Percentiles rank a stretch among this genome's conserved stretches.
phyloP scores from a whole-genome alignment of 2,329 filamentous ascomycete species.

The Pseudomassariella vexata region DNA sequence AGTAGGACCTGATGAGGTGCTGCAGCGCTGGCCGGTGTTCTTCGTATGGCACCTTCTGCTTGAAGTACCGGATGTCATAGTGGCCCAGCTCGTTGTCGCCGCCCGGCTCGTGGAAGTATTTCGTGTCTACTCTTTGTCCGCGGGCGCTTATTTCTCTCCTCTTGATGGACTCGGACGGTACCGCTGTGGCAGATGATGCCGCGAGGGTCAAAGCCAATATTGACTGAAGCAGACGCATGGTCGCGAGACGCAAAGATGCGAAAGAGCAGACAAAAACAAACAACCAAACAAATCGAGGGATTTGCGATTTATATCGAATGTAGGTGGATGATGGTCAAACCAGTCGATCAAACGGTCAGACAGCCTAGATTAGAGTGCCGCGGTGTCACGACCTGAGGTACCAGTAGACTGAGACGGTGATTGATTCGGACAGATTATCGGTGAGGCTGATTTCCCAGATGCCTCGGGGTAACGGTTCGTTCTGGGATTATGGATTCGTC shows the following conservation, averaged over 20 bases:
- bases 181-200: slow-evolving; percentile 2
- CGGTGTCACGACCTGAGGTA: no score
- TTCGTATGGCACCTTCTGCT: slow-evolving; percentile 55
- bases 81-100: slow-evolving; percentile 56
- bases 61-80: slow-evolving; percentile 70
- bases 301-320: background rate
- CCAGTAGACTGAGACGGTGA: no score
- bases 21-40: slow-evolving; percentile 60
- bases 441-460: no score
- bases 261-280: background rate
- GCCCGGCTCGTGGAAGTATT: slow-evolving; percentile 65
- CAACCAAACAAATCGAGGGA: background rate
- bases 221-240: slow-evolving; percentile 5
- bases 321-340: no score
- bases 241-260: background rate
- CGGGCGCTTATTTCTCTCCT: background rate
- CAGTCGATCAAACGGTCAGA: no score
- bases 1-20: slow-evolving; percentile 69
- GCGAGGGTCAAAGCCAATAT: slow-evolving; percentile 5
- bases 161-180: background rate
- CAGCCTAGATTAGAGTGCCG: no score
- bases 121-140: slow-evolving; percentile 28
- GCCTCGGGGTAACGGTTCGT: no score
- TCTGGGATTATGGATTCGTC: no score
- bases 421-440: no score